These are phyloP conservation scores for carrot (Daucus carota) DNA, from an alignment of 129 eudicot species.

Conservation along the genomic window DNA sequence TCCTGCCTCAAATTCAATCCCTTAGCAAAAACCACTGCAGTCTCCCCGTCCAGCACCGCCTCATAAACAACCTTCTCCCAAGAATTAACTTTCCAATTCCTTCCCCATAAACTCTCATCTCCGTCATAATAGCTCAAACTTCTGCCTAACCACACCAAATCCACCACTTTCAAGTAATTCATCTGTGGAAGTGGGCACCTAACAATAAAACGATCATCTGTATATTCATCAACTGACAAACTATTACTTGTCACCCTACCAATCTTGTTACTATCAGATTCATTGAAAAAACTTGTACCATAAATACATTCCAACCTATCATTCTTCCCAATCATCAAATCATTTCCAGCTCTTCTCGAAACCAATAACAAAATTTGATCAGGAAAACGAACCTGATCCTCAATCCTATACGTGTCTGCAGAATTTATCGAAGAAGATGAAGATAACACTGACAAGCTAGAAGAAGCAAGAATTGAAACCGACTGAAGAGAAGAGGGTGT, in stretches of 20 bases:
- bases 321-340: not conserved
- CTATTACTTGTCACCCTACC: conserved; percentile 14
- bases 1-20: conserved; percentile 67
- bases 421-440: conserved; percentile 20
- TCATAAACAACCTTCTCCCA: conserved; percentile 79
- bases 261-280: not conserved
- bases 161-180: conserved; percentile 43
- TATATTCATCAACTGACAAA: conserved; percentile 48
- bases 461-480: conserved; percentile 31
- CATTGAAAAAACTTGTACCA: conserved; percentile 6
- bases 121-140: not conserved
- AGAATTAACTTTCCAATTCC: conserved; percentile 28
- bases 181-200: conserved; percentile 66
- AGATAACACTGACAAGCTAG: conserved; percentile 40
- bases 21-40: conserved; percentile 71
- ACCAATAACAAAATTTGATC: conserved; percentile 62
- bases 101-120: conserved; percentile 14
- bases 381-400: conserved; percentile 59
- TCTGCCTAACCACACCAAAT: conserved; percentile 22
- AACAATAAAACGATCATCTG: conserved; percentile 31
- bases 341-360: conserved; percentile 2
- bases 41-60: conserved; percentile 54
- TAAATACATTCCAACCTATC: conserved; percentile 51
- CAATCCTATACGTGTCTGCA: conserved; percentile 24
- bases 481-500: conserved; percentile 30